Evolutionary conservation across 148 eudicot species (phyloP).

Genomic region (Cornus kousa): DNA sequence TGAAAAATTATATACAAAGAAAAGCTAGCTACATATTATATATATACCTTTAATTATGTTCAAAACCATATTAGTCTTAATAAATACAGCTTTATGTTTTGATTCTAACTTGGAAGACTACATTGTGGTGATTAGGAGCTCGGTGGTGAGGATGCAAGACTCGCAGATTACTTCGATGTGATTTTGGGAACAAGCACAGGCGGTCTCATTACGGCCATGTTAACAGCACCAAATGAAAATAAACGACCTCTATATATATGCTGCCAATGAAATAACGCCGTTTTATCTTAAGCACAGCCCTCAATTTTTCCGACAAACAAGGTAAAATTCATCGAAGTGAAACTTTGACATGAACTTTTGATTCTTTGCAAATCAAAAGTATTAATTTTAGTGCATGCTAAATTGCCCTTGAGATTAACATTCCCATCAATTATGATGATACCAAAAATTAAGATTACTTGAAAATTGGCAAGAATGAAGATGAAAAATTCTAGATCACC

Average conservation of each 20-base stretch:
- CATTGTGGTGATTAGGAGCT: conserved; percentile 24
- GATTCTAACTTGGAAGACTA: background rate
- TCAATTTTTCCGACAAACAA: conserved; percentile 44
- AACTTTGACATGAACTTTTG: background rate
- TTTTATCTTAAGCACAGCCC: conserved; percentile 51
- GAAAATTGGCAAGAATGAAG: no score
- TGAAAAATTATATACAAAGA: no score
- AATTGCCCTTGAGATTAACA: no score
- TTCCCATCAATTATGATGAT: no score
- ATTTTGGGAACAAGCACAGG: conserved; percentile 65
- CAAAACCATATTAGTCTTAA: background rate
- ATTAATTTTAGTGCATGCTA: no score
- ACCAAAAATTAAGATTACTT: no score
- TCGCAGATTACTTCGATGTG: conserved; percentile 61
- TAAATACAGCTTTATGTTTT: background rate
- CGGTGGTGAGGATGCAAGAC: conserved; percentile 47
- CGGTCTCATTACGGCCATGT: conserved; percentile 56
- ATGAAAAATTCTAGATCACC: no score
- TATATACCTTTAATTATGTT: no score
- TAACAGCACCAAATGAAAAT: conserved; percentile 39
- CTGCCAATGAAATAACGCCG: conserved; percentile 52
- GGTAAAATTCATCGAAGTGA: conserved; percentile 16
- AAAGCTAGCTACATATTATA: no score
- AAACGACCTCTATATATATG: conserved; percentile 41
- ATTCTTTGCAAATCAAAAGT: background rate